Conservation (phyloP, 106 monocot genomes). For the Dactylorhiza incarnata region DNA sequence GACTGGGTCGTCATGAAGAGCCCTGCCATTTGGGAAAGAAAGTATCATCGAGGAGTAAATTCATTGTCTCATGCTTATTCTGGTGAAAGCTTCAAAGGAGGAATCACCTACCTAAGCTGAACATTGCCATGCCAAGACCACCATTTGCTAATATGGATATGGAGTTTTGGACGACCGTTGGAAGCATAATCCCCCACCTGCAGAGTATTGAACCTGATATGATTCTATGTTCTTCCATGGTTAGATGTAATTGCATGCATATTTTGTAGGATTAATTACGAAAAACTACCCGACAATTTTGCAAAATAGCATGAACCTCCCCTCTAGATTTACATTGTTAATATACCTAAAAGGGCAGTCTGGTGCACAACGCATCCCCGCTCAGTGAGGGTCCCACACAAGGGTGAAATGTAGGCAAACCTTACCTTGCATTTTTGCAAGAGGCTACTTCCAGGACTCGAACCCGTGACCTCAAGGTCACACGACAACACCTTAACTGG, state of each 20-base stretch:
- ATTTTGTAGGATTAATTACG: no score
- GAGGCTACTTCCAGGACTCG: no score
- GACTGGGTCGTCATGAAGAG: conserved; percentile 69
- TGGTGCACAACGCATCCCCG: no score
- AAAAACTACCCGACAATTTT: no score
- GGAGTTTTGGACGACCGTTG: conserved; percentile 40
- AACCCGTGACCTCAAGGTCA: no score
- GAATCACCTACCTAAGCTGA: conserved; percentile 58
- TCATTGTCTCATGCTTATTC: background rate
- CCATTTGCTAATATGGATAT: conserved; percentile 65
- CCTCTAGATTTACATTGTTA: no score
- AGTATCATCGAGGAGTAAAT: background rate
- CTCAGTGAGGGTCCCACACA: no score
- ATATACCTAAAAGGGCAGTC: no score
- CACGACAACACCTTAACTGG: no score
- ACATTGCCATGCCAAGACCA: conserved; percentile 87
- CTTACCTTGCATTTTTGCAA: no score
- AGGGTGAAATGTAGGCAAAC: no score
- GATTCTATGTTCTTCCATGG: background rate
- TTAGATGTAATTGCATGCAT: background rate
- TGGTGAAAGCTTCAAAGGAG: background rate
- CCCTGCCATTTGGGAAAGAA: conserved; percentile 33
- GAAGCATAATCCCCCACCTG: conserved; percentile 63
- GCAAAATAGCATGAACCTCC: no score
- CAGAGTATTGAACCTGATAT: conserved; percentile 8